These are phyloP conservation scores for Suillus tomentosus DNA, from an alignment of 768 basidiomycete genomes.

Conservation along the genomic window DNA sequence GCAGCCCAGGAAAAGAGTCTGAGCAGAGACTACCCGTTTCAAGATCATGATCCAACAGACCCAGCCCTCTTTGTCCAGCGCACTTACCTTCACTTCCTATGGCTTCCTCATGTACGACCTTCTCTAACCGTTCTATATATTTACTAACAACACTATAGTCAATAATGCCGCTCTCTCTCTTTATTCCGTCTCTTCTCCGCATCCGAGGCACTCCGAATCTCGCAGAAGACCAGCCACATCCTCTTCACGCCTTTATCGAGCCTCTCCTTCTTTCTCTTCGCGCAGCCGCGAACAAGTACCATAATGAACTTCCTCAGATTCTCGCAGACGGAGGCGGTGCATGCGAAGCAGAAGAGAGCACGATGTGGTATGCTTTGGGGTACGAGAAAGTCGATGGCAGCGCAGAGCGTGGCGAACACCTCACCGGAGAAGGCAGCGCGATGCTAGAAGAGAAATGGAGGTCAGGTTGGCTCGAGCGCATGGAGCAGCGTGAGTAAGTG, in stretches of 20 bases:
- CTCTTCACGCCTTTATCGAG: slow-evolving; percentile 60
- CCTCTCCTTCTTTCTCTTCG: slow-evolving; percentile 64
- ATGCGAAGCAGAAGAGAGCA: slow-evolving; percentile 65
- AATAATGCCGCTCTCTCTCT: slow-evolving; percentile 63
- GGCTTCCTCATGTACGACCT: slow-evolving; percentile 67
- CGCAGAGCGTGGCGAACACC: slow-evolving; percentile 31
- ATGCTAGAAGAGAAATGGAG: slow-evolving; percentile 55
- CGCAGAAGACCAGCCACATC: slow-evolving; percentile 41
- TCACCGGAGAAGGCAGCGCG: slow-evolving; percentile 24
- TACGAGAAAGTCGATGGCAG: slow-evolving; percentile 54
- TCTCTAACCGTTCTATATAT: slow-evolving; percentile 10
- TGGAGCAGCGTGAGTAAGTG: slow-evolving; percentile 69
- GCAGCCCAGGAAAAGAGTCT: slow-evolving; percentile 59
- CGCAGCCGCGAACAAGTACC: slow-evolving; percentile 58
- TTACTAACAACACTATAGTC: slow-evolving; percentile 47
- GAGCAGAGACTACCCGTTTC: slow-evolving; percentile 57
- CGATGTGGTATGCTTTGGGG: slow-evolving; percentile 75
- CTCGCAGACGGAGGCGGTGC: slow-evolving; percentile 59
- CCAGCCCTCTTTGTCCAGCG: slow-evolving; percentile 59
- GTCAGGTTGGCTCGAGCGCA: slow-evolving; percentile 56
- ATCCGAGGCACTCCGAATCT: slow-evolving; percentile 38
- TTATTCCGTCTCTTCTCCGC: slow-evolving; percentile 60
- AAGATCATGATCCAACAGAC: slow-evolving; percentile 42
- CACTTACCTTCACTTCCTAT: slow-evolving; percentile 75
- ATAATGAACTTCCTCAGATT: slow-evolving; percentile 58